Evolutionary conservation across 176 grass and related monocot species (phyloP).

Genomic region (Coix lacrymajobi): DNA sequence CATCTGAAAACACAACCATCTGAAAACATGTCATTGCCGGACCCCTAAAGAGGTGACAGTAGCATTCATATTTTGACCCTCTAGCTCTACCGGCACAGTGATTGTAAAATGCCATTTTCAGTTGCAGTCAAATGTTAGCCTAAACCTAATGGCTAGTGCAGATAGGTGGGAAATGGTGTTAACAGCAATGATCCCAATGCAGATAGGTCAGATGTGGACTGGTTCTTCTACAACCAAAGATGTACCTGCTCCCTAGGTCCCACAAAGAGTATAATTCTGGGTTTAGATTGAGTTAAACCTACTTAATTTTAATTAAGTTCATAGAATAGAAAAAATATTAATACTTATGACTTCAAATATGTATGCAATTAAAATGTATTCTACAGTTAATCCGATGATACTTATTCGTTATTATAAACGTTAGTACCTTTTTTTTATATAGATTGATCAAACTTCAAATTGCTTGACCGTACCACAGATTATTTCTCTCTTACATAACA

Average conservation of each 20-base stretch:
- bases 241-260: too few relatives aligned
- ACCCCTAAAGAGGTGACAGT: slow-evolving; percentile 29
- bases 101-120: neutral
- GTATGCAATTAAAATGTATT: too few relatives aligned
- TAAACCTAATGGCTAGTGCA: neutral
- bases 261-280: too few relatives aligned
- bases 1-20: slow-evolving; percentile 1
- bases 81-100: neutral
- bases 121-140: neutral
- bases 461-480: too few relatives aligned
- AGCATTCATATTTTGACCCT: slow-evolving; percentile 33
- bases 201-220: neutral
- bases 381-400: too few relatives aligned
- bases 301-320: neutral
- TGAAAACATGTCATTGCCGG: slow-evolving; percentile 18
- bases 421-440: neutral
- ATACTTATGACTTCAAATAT: too few relatives aligned
- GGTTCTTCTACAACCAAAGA: neutral
- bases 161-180: neutral
- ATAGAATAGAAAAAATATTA: too few relatives aligned
- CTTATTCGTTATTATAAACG: too few relatives aligned
- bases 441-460: neutral
- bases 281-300: neutral
- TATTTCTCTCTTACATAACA: too few relatives aligned
- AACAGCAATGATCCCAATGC: neutral